Evolutionary conservation across 1,284 basidiomycete species (phyloP).

Genomic region (Marasmius fiardii): DNA sequence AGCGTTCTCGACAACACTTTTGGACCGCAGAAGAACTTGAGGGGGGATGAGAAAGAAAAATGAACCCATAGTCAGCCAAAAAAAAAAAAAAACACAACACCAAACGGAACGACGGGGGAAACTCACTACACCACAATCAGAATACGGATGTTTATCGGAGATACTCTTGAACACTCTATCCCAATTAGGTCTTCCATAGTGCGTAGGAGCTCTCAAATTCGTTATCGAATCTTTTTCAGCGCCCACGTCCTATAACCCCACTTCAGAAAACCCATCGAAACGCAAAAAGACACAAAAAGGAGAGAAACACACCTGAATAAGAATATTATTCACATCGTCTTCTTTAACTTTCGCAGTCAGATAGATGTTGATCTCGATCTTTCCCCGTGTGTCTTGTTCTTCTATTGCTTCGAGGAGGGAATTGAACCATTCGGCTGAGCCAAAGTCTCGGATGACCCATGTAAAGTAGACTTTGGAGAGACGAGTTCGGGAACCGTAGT

Average conservation of each 20-base stretch:
- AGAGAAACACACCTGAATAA: conserved; percentile 42
- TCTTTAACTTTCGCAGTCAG: conserved; percentile 86
- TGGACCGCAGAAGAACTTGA: conserved; percentile 87
- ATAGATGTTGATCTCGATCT: conserved; percentile 91
- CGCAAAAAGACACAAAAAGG: not conserved
- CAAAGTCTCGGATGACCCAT: conserved; percentile 89
- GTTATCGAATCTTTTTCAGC: conserved; percentile 89
- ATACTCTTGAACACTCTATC: conserved; percentile 78
- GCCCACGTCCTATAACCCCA: conserved; percentile 66
- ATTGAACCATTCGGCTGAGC: conserved; percentile 89
- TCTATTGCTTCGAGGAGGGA: conserved; percentile 87
- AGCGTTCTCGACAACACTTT: conserved; percentile 64
- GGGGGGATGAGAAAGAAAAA: too few relatives aligned
- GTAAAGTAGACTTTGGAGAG: conserved; percentile 69
- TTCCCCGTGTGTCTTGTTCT: conserved; percentile 79
- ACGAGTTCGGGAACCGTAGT: conserved; percentile 59
- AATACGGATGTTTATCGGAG: conserved; percentile 75
- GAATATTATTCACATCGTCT: conserved; percentile 88
- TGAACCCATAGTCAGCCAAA: not conserved
- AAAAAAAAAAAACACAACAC: too few relatives aligned
- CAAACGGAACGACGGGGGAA: too few relatives aligned
- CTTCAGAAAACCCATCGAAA: too few relatives aligned
- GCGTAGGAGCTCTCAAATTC: conserved; percentile 80
- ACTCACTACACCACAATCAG: conserved; percentile 80
- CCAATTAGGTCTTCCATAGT: conserved; percentile 92